phyloP scores from a whole-genome alignment of 1,139 yeast species.

The Suhomyces coccinellae region DNA sequence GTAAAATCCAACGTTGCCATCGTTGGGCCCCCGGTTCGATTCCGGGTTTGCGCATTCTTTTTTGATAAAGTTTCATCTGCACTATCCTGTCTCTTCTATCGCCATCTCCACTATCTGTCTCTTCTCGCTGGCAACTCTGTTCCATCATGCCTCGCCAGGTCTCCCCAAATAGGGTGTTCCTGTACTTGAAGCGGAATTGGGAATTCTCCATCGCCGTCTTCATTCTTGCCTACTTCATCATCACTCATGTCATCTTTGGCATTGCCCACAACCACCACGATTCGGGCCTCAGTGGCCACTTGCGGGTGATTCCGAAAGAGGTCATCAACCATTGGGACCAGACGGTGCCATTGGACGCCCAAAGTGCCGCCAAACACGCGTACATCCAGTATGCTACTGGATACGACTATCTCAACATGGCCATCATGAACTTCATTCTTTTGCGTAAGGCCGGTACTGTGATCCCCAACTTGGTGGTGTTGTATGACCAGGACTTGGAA shows the following conservation, averaged over 20 bases:
- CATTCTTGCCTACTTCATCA: conserved; percentile 23
- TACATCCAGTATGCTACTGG: conserved; percentile 43
- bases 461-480: conserved; percentile 28
- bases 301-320: conserved; percentile 27
- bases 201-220: conserved; percentile 28
- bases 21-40: conserved; percentile 24
- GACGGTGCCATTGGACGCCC: conserved; percentile 1
- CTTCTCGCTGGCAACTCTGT: too few relatives aligned
- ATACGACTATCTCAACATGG: conserved; percentile 33
- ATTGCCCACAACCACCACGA: conserved; percentile 15
- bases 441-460: conserved; percentile 24
- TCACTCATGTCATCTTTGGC: conserved; percentile 17
- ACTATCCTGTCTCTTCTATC: background rate
- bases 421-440: conserved; percentile 31
- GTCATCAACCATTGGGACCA: conserved; percentile 19
- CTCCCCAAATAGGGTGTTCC: background rate
- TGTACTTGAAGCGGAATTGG: conserved; percentile 21
- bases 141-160: background rate
- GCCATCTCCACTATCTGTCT: too few relatives aligned
- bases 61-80: background rate
- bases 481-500: conserved; percentile 24
- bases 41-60: conserved; percentile 20
- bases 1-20: conserved; percentile 23
- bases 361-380: conserved; percentile 20
- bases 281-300: conserved; percentile 17